Evolutionary conservation across 164 flowering plant genomes (phyloP), one percentile per base, ranked within the genome.

Genomic region (Stephania cephalantha): DNA sequence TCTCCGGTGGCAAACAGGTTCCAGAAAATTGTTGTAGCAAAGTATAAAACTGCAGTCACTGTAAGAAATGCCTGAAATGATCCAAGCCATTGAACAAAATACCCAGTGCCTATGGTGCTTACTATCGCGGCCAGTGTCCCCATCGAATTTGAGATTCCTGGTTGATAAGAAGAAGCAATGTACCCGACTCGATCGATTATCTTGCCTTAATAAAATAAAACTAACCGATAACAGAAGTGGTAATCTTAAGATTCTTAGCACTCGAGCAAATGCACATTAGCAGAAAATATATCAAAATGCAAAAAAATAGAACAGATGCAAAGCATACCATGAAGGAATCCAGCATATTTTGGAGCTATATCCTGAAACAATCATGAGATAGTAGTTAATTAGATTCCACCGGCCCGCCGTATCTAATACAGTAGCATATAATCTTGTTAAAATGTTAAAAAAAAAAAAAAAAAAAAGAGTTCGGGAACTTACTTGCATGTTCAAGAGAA

Each of bases 61-160:
- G 91, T 88, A 68, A 95, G 81, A 83, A 95, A 95, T 44, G 99
- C 97, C 71, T 93, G 96, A 74, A 95, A 95, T 5, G 99, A 95
- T 76, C 99, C 99, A 45, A 93, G 81, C 98, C 99, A 93, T 63
- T 95, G 90, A 11, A 95, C 98, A 76, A 95, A 95, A 78, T 89
- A 90, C 30, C 98, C 99, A 0, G 99, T 90, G 55, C 98, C 97
- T 30, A 93, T 90, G 9, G 98, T 95, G 84, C 99, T 95, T 74
- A 91, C 74, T 75, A 95, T 95, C 6, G 98, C 99, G 17, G 95
- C 99, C 52, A 92, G 52, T 65, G 99, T 91, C 76, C 97, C 99
- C 2, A 87, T 83, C 44, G 96, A 90, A 81, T 95, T 95, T 66
- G 98, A 74, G 53, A 93, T 89, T 17, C 99, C 98, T 95, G 91